Evolutionary conservation across 1,284 basidiomycete species (phyloP).

Genomic region (Moesziomyces sp.): DNA sequence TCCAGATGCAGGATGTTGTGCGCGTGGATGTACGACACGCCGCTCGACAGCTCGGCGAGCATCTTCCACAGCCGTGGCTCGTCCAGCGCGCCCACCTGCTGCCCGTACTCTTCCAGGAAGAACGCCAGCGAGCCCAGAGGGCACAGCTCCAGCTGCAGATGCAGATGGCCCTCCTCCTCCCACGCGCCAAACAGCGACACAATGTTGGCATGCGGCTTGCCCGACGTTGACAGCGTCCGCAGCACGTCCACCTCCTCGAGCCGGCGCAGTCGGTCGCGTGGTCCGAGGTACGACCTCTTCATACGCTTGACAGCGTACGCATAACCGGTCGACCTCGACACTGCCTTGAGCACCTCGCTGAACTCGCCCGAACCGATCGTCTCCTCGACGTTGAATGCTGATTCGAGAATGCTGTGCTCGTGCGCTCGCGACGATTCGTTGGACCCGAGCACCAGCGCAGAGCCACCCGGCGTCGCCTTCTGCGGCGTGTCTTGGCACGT

Average conservation of each 20-base stretch:
- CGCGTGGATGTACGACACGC: conserved; percentile 88
- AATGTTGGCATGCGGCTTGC: conserved; percentile 69
- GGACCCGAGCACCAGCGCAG: conserved; percentile 1
- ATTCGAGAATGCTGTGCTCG: conserved; percentile 49
- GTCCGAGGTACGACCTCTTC: conserved; percentile 86
- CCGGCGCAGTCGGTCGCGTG: conserved; percentile 83
- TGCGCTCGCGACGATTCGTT: conserved; percentile 7
- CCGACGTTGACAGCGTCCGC: conserved; percentile 75
- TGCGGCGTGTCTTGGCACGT: conserved; percentile 41
- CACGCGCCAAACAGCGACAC: conserved; percentile 93
- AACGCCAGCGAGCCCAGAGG: conserved; percentile 88
- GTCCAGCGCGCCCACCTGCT: conserved; percentile 81
- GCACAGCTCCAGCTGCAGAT: conserved; percentile 94
- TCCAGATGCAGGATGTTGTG: conserved; percentile 93
- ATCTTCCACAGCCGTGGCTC: conserved; percentile 98
- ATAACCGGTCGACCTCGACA: conserved; percentile 74
- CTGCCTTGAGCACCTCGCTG: conserved; percentile 90
- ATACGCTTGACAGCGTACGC: conserved; percentile 94
- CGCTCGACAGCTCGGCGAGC: conserved; percentile 81
- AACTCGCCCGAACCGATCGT: conserved; percentile 93
- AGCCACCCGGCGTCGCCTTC: conserved; percentile 11
- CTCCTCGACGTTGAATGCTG: conserved; percentile 79
- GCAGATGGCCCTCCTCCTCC: conserved; percentile 92
- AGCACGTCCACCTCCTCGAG: conserved; percentile 96
- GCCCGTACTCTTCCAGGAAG: conserved; percentile 93